Conservation (phyloP, 192 early-diverging fungal species). For the Pilobolus umbonatus region DNA sequence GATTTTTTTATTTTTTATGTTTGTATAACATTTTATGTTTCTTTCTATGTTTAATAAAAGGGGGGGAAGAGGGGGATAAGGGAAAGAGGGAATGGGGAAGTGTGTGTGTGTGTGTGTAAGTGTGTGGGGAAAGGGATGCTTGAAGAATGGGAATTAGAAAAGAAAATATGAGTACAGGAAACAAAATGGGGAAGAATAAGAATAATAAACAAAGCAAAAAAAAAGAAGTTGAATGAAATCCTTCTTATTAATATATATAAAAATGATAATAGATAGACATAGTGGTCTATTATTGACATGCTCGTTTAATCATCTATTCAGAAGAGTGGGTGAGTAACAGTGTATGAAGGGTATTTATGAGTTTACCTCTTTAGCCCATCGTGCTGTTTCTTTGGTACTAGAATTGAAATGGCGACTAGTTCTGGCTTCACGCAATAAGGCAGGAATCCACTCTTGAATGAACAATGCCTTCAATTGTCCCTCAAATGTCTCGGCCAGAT, state of each 20-base stretch:
- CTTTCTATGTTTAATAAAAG: neutral
- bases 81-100: constrained; percentile 16
- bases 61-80: constrained; percentile 8
- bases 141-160: constrained; percentile 15
- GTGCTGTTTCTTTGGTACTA: constrained; percentile 57
- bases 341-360: constrained; percentile 18
- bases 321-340: constrained; percentile 12
- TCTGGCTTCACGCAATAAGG: constrained; percentile 76
- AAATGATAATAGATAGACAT: no score
- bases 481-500: constrained; percentile 87
- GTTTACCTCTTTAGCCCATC: constrained; percentile 68
- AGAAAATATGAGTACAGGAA: constrained; percentile 21
- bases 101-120: no score
- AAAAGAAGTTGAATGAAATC: neutral
- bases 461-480: constrained; percentile 67
- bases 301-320: constrained; percentile 24
- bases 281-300: constrained; percentile 21
- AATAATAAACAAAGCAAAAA: constrained; percentile 19
- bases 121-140: constrained; percentile 16
- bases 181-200: constrained; percentile 13
- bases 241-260: neutral
- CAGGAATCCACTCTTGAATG: constrained; percentile 68
- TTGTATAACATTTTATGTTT: neutral
- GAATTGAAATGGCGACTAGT: constrained; percentile 41
- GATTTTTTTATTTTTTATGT: no score